Evolutionary conservation across 345 rosid species (phyloP).

Genomic region (Orychophragmus violaceus): DNA sequence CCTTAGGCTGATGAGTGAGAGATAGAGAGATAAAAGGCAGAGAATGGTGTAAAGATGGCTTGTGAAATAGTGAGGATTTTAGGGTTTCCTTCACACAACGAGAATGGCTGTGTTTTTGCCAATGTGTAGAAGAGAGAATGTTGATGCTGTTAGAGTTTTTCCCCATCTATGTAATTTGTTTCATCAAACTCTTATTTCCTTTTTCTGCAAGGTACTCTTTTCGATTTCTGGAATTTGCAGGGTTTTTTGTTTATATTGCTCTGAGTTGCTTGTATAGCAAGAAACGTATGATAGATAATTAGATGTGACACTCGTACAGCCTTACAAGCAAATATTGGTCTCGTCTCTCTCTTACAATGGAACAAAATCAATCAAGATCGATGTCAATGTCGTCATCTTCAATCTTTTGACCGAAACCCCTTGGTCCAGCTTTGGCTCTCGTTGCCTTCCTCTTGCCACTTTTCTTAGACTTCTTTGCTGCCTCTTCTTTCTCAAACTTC

Average conservation of each 20-base stretch:
- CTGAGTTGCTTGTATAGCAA: background rate
- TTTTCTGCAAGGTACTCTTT: background rate
- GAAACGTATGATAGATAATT: background rate
- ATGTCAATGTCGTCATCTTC: constrained; percentile 29
- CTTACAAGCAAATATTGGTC: background rate
- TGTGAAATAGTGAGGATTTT: constrained; percentile 36
- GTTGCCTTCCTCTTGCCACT: constrained; percentile 44
- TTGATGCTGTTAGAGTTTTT: constrained; percentile 35
- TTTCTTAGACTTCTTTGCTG: constrained; percentile 52
- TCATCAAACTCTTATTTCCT: constrained; percentile 10
- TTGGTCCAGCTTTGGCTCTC: constrained; percentile 55
- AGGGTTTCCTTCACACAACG: constrained; percentile 35
- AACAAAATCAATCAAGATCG: constrained; percentile 22
- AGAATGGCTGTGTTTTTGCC: constrained; percentile 32
- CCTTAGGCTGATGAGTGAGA: constrained; percentile 32
- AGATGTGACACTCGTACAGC: background rate
- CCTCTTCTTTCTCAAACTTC: constrained; percentile 67
- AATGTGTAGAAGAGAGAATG: constrained; percentile 35
- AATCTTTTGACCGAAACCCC: constrained; percentile 61
- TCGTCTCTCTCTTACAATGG: background rate
- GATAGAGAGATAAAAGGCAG: constrained; percentile 26
- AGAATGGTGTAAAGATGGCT: constrained; percentile 44
- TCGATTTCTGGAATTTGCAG: background rate
- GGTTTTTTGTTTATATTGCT: background rate
- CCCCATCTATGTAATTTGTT: constrained; percentile 33